Conservation (phyloP, 1,284 basidiomycete genomes). For the Austroboletus niveus region DNA sequence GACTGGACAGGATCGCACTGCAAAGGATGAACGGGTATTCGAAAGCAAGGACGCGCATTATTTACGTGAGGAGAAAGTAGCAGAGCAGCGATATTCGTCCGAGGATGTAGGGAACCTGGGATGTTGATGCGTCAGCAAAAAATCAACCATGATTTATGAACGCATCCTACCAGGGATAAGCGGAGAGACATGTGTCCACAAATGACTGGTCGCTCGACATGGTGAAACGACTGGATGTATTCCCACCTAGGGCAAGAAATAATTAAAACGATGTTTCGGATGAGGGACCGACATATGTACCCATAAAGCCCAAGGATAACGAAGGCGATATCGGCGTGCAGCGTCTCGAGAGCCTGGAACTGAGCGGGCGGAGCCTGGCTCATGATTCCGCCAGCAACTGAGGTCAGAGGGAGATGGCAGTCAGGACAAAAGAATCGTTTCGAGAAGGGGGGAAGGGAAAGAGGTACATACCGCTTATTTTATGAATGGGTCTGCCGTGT, state of each 20-base stretch:
- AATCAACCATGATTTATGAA: background rate
- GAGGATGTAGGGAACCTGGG: conserved; percentile 17
- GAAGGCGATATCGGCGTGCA: conserved; percentile 1
- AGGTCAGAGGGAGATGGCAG: background rate
- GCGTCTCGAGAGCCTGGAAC: background rate
- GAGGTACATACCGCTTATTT: background rate
- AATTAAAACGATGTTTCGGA: background rate
- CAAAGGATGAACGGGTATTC: background rate
- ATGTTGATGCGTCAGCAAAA: background rate
- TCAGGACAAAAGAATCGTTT: background rate
- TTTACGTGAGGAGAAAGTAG: conserved; percentile 16
- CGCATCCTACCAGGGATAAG: conserved; percentile 17
- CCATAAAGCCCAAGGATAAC: conserved; percentile 15
- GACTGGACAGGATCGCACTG: conserved; percentile 3
- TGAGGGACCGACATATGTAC: conserved; percentile 2
- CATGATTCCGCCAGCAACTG: conserved; percentile 1
- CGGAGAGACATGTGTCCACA: conserved; percentile 15
- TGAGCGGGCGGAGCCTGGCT: background rate
- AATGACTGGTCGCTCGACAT: conserved; percentile 16
- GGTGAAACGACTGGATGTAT: conserved; percentile 13
- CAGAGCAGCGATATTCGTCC: conserved; percentile 13
- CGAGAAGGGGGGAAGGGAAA: background rate
- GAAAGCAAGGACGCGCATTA: background rate
- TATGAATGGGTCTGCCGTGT: background rate
- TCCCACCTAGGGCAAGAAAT: conserved; percentile 5